Evolutionary conservation across 208 protist genomes (phyloP).

Genomic region (Leishmania arabica): DNA sequence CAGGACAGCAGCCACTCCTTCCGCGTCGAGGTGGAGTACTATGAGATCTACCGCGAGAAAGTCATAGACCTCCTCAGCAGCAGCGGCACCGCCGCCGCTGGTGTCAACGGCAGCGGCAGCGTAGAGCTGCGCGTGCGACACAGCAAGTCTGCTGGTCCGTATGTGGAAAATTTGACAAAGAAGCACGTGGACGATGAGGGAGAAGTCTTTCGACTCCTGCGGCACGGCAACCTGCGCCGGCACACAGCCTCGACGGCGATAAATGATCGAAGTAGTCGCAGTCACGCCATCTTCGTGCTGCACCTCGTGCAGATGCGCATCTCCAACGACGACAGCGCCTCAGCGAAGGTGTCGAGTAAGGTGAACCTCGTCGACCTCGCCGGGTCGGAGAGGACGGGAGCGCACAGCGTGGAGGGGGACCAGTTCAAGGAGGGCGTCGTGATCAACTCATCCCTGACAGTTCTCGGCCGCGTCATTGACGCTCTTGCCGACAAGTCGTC

Average conservation of each 20-base stretch:
- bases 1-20: slow-evolving; percentile 76
- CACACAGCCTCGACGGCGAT: slow-evolving; percentile 88
- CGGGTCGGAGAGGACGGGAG: slow-evolving; percentile 87
- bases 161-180: slow-evolving; percentile 72
- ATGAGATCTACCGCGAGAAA: slow-evolving; percentile 94
- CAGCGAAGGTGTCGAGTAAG: slow-evolving; percentile 54
- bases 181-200: slow-evolving; percentile 58
- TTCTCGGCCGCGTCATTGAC: slow-evolving; percentile 91
- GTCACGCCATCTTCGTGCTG: slow-evolving; percentile 90
- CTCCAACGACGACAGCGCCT: slow-evolving; percentile 35
- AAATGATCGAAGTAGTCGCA: slow-evolving; percentile 90
- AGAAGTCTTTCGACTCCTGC: slow-evolving; percentile 64
- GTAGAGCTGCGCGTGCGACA: slow-evolving; percentile 77
- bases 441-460: slow-evolving; percentile 93
- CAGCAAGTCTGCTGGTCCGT: slow-evolving; percentile 58
- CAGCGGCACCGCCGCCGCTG: not conserved
- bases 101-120: slow-evolving; percentile 4
- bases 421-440: slow-evolving; percentile 83
- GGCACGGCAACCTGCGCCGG: slow-evolving; percentile 67
- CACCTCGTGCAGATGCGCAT: slow-evolving; percentile 65
- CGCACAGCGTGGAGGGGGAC: slow-evolving; percentile 59
- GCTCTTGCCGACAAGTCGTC: slow-evolving; percentile 51
- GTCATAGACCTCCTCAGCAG: slow-evolving; percentile 77
- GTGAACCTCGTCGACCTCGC: slow-evolving; percentile 96
- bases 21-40: slow-evolving; percentile 81